Base-by-base conservation (phyloP, 164 flowering plant genomes). In the Stephania yunnanensis region DNA sequence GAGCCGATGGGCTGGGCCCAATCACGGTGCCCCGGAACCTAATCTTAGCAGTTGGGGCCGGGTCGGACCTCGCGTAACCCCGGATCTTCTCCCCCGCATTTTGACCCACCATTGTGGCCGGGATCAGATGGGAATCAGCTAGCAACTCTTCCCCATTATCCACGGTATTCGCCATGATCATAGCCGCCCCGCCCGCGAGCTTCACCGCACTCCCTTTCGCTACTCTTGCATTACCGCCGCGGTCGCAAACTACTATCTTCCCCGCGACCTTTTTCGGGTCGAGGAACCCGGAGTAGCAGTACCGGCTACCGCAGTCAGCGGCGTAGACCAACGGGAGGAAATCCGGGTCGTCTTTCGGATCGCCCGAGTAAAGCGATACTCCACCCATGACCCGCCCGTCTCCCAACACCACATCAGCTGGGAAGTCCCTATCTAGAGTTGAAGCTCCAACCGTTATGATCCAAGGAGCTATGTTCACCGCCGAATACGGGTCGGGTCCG, bases 401-500 rank as follows among this genome's bases (percentile, higher is more conserved):
- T 1, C 98, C 99, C 15, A 92, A 87, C 30, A 89, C 71, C 0
- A 83, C 97, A 73, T 90, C 90, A 0, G 97, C 97, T 0, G 97
- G 97, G 70, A 94, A 96, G 74, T 92, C 97, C 46, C 99, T 71
- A 65, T 96, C 98, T 11, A 96, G 81, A 0, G 98, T 89, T 0
- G 97, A 90, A 1, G 99, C 99, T 2, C 98, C 98, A 13, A 96
- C 97, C 0, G 99, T 93, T 10, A 91, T 29, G 45, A 93, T 89
- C 99, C 99, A 96, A 0, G 99, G 99, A 1, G 99, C 97, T 9
- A 93, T 87, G 53, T 96, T 96, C 7, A 82, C 87, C 0, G 90
- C 94, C 0, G 97, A 91, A 78, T 66, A 84, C 0, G 86, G 83
- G 4, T 74, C 86, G 1, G 98, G 98, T 10, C 97, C 99, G 4